Evolutionary conservation across 2,329 filamentous ascomycete species (phyloP).

Genomic region (Phyllosticta citriasiana): DNA sequence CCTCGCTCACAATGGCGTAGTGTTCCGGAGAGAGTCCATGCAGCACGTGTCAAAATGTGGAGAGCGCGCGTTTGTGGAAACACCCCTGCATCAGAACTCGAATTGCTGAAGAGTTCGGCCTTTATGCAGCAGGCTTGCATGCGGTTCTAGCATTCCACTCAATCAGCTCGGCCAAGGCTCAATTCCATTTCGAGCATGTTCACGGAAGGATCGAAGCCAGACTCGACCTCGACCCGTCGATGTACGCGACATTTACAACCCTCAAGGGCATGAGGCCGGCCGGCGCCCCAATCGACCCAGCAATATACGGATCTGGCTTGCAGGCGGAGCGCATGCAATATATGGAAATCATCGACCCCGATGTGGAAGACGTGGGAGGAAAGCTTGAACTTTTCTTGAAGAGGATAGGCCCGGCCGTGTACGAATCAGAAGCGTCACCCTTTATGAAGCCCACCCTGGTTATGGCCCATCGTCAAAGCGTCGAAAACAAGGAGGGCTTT

Average conservation of each 20-base stretch:
- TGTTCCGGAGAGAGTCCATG: conserved; percentile 53
- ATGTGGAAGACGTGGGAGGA: conserved; percentile 39
- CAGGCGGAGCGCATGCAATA: conserved; percentile 9
- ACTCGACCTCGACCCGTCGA: conserved; percentile 32
- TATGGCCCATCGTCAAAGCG: conserved; percentile 22
- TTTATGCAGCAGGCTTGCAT: conserved; percentile 47
- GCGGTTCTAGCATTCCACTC: conserved; percentile 43
- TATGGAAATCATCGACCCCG: conserved; percentile 39
- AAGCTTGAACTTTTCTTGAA: conserved; percentile 47
- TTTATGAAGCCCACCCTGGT: conserved; percentile 43
- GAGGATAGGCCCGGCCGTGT: conserved; percentile 35
- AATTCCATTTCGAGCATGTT: conserved; percentile 38
- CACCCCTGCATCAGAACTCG: conserved; percentile 48
- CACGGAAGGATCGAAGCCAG: conserved; percentile 45
- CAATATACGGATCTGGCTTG: conserved; percentile 19
- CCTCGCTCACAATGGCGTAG: conserved; percentile 2
- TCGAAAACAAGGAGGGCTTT: conserved; percentile 18
- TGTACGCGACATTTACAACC: conserved; percentile 39
- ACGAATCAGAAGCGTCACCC: conserved; percentile 39
- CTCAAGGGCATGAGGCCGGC: conserved; percentile 26
- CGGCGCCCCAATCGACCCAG: conserved; percentile 26
- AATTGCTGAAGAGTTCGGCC: conserved; percentile 47
- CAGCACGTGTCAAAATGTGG: conserved; percentile 48
- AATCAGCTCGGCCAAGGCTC: conserved; percentile 38
- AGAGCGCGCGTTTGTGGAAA: conserved; percentile 52